Base-by-base conservation (phyloP, 257 asterid species). In the Galeopsis tetrahit region DNA sequence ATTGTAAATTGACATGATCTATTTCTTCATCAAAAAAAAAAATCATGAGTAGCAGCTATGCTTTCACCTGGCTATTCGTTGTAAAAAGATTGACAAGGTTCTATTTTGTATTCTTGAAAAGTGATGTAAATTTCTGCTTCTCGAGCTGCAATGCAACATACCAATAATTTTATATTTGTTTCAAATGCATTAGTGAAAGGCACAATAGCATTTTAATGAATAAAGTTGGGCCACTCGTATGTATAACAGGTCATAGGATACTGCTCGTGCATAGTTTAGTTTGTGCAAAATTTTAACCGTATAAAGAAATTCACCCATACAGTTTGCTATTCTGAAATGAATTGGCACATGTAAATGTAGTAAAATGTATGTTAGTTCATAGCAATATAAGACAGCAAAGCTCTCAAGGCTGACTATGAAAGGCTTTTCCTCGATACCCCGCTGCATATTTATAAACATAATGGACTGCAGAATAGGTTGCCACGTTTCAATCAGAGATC, bases 401-500 rank as follows among this genome's bases (percentile, higher is more conserved):
- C 63, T 38, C 48, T 7, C 59, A 31, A 43, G 0, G 10, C 48
- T 43, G 59, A 70, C 21, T 42, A 53, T 43, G 66, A 34, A 69
- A 55, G 66, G 42, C n/a, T 10, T 42, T 73, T 46, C 60, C 60
- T 69, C 21, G 66, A 43, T 62, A 21, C 43, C 31, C 63, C 70
- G 72, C 58, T 75, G 72, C 71, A 15, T 17, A 63, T 43, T n/a
- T n/a, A n/a, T 36, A 63, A 60, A 51, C 48, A 4, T 69, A 76
- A 73, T 66, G 68, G 40, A 44, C 58, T 73, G 69, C 71, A 64
- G 67, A 68, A 65, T 59, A 44, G 49, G 76, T 56, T 55, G 56
- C 70, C 67, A 75, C 72, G 61, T 69, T 68, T 75, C 57, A 31
- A 53, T 17, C 71, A 39, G 64, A 49, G 36, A 69, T 76, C 72